Base-by-base conservation (phyloP, 2,329 filamentous ascomycete genomes). In the Pseudogymnoascus sp. region DNA sequence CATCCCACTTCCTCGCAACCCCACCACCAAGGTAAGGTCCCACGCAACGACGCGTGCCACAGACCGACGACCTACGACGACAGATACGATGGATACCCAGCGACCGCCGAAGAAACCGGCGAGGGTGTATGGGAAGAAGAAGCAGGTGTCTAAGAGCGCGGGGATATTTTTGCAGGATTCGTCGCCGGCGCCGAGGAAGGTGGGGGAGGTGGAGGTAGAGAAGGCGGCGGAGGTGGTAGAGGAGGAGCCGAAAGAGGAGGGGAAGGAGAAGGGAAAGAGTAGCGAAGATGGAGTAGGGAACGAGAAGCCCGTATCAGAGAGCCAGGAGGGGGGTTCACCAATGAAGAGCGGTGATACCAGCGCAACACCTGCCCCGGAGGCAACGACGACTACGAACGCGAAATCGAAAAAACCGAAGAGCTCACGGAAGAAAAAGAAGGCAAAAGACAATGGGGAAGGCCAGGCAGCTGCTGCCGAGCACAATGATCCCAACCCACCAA, bases 61-160 rank as follows among this genome's bases (percentile, higher is more conserved):
- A 8, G 5, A 11, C 28, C 4, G 4, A 34, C 8, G n/a, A 57
- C 25, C 5, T 19, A 57, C 48, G 25, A 57, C 48, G 14, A n/a
- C 48, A 31, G 6, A 34, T 57, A 57, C 25, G n/a, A 57, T 57
- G 48, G 48, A 57, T 34, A 57, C 48, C 48, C 48, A 57, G 48
- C 48, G 48, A 19, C 25, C 28, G 48, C 25, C 48, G 25, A 61
- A 61, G 37, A 61, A 61, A 19, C 7, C 37, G 37, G 34, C 60
- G 60, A 61, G 37, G 60, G 37, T 43, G 21, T 61, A 61, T 41
- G 60, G 60, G 34, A 61, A 61, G 60, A 61, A 61, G 60, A 61
- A 57, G n/a, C 48, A 61, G 4, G 60, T 25, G 1, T 28, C 60
- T 6, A 61, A 31, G 8, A 41, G n/a, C 19, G 60, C 37, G 19